phyloP scores from a whole-genome alignment of 805 yeast genomes.

The Wickerhamiella cacticola region DNA sequence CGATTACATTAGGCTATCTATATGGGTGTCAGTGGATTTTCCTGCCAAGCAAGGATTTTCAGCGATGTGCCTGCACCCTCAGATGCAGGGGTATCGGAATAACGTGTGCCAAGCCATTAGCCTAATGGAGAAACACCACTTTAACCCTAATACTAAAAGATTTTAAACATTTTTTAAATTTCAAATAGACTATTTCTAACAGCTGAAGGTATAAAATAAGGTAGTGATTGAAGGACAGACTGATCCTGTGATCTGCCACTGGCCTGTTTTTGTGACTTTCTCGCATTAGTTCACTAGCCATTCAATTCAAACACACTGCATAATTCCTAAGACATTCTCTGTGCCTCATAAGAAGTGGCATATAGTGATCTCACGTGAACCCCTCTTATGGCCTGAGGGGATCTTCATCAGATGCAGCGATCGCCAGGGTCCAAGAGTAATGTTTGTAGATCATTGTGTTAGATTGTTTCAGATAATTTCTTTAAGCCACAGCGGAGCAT shows the following conservation, averaged over 20 bases:
- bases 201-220: too few relatives aligned
- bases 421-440: constrained; percentile 1
- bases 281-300: too few relatives aligned
- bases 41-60: neutral
- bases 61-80: neutral
- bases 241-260: too few relatives aligned
- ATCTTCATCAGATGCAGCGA: neutral
- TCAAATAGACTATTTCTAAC: too few relatives aligned
- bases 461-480: too few relatives aligned
- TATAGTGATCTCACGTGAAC: neutral
- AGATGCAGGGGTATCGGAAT: neutral
- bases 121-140: neutral
- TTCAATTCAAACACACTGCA: too few relatives aligned
- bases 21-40: neutral
- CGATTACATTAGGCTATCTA: neutral
- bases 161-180: too few relatives aligned
- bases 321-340: too few relatives aligned
- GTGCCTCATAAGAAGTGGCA: neutral
- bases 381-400: neutral
- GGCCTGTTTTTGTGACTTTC: too few relatives aligned
- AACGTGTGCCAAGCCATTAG: neutral
- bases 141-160: too few relatives aligned
- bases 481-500: too few relatives aligned
- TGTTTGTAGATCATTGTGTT: neutral
- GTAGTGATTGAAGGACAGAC: too few relatives aligned